Evolutionary conservation across 805 yeast species (phyloP).

Genomic region (Suhomyces canberraensis): DNA sequence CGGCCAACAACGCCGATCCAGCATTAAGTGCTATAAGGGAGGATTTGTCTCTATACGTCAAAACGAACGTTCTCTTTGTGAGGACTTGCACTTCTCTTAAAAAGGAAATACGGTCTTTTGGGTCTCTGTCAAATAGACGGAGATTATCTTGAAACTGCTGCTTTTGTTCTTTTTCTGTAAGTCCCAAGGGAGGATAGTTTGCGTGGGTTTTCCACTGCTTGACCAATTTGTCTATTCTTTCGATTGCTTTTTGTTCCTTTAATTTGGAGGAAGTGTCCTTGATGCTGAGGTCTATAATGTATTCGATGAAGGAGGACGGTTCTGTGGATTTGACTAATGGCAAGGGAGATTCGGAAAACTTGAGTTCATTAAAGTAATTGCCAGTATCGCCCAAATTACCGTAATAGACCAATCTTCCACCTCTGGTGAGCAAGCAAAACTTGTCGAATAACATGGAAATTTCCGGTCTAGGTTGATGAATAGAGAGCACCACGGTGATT

Average conservation of each 20-base stretch:
- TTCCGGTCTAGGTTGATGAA: constrained; percentile 84
- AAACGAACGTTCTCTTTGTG: constrained; percentile 32
- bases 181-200: neutral
- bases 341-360: constrained; percentile 9
- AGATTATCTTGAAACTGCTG: constrained; percentile 15
- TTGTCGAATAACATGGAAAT: constrained; percentile 67
- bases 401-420: constrained; percentile 49
- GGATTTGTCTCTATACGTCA: constrained; percentile 31
- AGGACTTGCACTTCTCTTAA: constrained; percentile 28
- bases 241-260: constrained; percentile 20
- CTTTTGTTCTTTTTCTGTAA: constrained; percentile 13
- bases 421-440: constrained; percentile 58
- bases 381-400: constrained; percentile 46
- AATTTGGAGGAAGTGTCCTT: constrained; percentile 29
- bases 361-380: constrained; percentile 42
- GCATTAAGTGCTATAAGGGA: constrained; percentile 35
- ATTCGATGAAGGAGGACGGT: constrained; percentile 21
- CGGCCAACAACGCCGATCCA: constrained; percentile 49
- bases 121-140: constrained; percentile 14
- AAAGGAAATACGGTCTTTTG: constrained; percentile 23
- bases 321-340: neutral
- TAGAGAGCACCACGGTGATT: constrained; percentile 69
- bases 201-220: constrained; percentile 21
- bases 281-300: constrained; percentile 35
- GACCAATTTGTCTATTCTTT: constrained; percentile 25